Evolutionary conservation across 2,329 filamentous ascomycete species (phyloP), one percentile per base, ranked within the genome.

Genomic region (Seiridium unicorne): DNA sequence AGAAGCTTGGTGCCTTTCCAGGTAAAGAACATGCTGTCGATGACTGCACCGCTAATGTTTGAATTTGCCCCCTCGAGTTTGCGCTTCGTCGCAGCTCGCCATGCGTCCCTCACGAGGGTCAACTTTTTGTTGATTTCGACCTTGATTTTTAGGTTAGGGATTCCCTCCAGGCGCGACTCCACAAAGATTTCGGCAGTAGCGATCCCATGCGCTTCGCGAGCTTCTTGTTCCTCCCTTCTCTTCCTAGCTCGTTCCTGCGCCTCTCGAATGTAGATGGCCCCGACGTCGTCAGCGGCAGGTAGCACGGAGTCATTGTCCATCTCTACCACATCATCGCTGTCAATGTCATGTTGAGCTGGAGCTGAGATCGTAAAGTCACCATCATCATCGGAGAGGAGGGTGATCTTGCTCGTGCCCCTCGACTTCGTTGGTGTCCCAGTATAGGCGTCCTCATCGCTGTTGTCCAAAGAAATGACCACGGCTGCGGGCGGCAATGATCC

Each of bases 1-100:
- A 90, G 97, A 3, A 97, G 75, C 61, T 86, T 85, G 60, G 85
- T 85, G 34, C 85, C 83, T 63, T 88, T 88, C 89, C 91, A 97
- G 0, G 91, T 95, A 59, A 98, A 81, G 67, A 95, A 89, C 18
- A 96, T 77, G 1, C 79, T 77, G 4, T 81, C 76, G 2, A 80
- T 74, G 32, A 81, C 71, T 3, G 82, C 77, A 6, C n/a, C 18
- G 7, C n/a, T 34, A 2, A 72, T 65, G 2, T 73, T 64, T 8
- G 66, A 40, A 18, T 32, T 10, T 11, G 47, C 8, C 26, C 73
- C 55, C 1, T 72, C 70, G 2, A 77, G 73, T 1, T 77, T 73
- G 51, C 86, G 82, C 1, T 72, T 73, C 69, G 93, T 89, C 58
- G 81, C 81, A 10, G 79, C 75, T 66, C 89, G 85, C 91, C 92